phyloP scores from a whole-genome alignment of 2,329 filamentous ascomycete genomes.

The Fusarium xylarioides region DNA sequence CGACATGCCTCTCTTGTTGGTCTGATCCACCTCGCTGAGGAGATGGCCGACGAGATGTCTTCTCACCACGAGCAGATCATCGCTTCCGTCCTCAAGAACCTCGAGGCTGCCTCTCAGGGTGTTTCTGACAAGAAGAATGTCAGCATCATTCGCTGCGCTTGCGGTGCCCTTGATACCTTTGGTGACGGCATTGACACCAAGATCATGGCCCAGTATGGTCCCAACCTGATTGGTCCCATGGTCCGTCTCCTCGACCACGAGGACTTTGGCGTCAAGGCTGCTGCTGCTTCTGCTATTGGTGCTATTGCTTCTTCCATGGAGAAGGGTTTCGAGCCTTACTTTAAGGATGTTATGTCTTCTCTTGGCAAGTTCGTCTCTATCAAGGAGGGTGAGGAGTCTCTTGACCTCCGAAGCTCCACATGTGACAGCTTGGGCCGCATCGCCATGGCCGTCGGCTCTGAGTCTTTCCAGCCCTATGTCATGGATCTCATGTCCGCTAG shows the following conservation, averaged over 20 bases:
- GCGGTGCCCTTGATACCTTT: constrained; percentile 89
- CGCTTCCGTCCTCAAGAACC: constrained; percentile 85
- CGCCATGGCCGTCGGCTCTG: constrained; percentile 83
- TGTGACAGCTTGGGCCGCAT: constrained; percentile 95
- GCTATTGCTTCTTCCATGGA: constrained; percentile 89
- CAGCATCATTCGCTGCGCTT: constrained; percentile 88
- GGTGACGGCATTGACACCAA: constrained; percentile 83
- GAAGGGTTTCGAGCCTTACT: constrained; percentile 87
- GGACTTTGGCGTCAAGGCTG: constrained; percentile 89
- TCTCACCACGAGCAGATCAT: constrained; percentile 87
- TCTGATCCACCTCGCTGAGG: constrained; percentile 89
- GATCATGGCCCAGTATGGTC: constrained; percentile 83
- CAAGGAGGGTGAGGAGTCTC: constrained; percentile 89
- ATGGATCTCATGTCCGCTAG: constrained; percentile 89
- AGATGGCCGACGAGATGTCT: constrained; percentile 88
- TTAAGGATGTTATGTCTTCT: constrained; percentile 88
- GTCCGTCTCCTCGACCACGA: constrained; percentile 84
- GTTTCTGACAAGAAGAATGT: constrained; percentile 78
- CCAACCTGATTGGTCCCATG: constrained; percentile 84
- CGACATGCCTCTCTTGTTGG: constrained; percentile 88
- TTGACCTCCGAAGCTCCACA: constrained; percentile 87
- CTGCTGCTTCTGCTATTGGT: constrained; percentile 87
- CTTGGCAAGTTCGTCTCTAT: constrained; percentile 84
- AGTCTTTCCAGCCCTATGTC: constrained; percentile 91
- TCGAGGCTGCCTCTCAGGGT: constrained; percentile 79